Conservation (phyloP, 2,329 filamentous ascomycete genomes). For the Atkinsonella texensis region DNA sequence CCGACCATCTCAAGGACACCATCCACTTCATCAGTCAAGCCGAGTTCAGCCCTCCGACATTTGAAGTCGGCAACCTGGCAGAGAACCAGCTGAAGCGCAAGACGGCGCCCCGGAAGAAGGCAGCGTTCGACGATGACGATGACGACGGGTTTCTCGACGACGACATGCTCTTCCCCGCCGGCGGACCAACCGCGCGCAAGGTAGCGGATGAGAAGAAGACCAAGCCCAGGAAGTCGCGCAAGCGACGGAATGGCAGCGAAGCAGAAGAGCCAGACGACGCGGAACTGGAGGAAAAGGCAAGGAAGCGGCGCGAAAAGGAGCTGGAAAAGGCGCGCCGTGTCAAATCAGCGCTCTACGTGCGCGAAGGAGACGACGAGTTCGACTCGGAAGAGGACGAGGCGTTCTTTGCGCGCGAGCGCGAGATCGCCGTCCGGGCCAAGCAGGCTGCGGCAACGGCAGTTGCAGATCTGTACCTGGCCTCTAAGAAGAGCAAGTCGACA, state of each 20-base stretch:
- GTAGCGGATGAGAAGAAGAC: slow-evolving; percentile 42
- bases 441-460: slow-evolving; percentile 19
- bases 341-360: slow-evolving; percentile 75
- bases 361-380: slow-evolving; percentile 79
- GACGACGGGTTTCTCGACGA: slow-evolving; percentile 27
- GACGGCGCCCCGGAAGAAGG: slow-evolving; percentile 39
- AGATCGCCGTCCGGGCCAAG: slow-evolving; percentile 42
- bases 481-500: slow-evolving; percentile 18
- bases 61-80: slow-evolving; percentile 63
- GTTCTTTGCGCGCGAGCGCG: slow-evolving; percentile 64
- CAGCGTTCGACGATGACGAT: slow-evolving; percentile 60
- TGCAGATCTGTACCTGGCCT: slow-evolving; percentile 2
- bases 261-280: slow-evolving; percentile 42
- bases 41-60: slow-evolving; percentile 65
- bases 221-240: slow-evolving; percentile 29
- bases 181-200: slow-evolving; percentile 49
- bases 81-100: slow-evolving; percentile 72
- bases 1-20: slow-evolving; percentile 53
- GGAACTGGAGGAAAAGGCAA: slow-evolving; percentile 51
- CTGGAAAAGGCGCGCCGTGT: slow-evolving; percentile 66
- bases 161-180: slow-evolving; percentile 56
- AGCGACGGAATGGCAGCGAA: slow-evolving; percentile 37
- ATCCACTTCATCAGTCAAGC: slow-evolving; percentile 65
- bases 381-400: slow-evolving; percentile 57
- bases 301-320: slow-evolving; percentile 52